Evolutionary conservation across 768 basidiomycete species (phyloP).

Genomic region (Cyclocybe aegerita): DNA sequence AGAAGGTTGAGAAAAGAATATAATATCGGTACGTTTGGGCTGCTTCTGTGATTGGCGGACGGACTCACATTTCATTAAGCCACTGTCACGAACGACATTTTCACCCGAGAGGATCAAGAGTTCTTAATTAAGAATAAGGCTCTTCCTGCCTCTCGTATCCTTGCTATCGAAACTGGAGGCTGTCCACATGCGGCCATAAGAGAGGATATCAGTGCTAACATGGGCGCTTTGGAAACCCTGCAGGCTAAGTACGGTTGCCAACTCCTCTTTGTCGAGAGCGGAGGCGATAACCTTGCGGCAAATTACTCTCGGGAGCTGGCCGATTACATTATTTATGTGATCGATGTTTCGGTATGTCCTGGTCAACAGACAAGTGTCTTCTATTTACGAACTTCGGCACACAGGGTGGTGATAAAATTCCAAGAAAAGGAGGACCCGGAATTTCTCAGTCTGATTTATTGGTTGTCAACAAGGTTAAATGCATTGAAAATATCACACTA

Average conservation of each 20-base stretch:
- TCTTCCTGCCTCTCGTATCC: constrained; percentile 79
- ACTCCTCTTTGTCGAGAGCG: constrained; percentile 91
- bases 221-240: constrained; percentile 92
- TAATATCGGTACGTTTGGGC: constrained; percentile 71
- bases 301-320: constrained; percentile 97
- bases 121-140: constrained; percentile 94
- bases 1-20: constrained; percentile 74
- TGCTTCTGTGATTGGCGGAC: too few species aligned
- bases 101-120: constrained; percentile 96
- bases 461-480: constrained; percentile 86
- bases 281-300: constrained; percentile 95
- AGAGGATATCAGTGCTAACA: constrained; percentile 96
- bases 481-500: not conserved
- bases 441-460: constrained; percentile 95
- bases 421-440: constrained; percentile 96
- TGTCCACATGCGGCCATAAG: constrained; percentile 98
- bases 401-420: constrained; percentile 97
- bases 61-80: constrained; percentile 34
- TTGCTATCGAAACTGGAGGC: constrained; percentile 96
- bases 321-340: constrained; percentile 95
- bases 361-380: constrained; percentile 1
- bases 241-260: constrained; percentile 91
- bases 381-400: not conserved
- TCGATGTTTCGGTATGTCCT: constrained; percentile 68
- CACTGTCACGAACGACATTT: constrained; percentile 99